phyloP scores from a whole-genome alignment of 2,329 filamentous ascomycete species.

The Fusarium pseudonygamai region DNA sequence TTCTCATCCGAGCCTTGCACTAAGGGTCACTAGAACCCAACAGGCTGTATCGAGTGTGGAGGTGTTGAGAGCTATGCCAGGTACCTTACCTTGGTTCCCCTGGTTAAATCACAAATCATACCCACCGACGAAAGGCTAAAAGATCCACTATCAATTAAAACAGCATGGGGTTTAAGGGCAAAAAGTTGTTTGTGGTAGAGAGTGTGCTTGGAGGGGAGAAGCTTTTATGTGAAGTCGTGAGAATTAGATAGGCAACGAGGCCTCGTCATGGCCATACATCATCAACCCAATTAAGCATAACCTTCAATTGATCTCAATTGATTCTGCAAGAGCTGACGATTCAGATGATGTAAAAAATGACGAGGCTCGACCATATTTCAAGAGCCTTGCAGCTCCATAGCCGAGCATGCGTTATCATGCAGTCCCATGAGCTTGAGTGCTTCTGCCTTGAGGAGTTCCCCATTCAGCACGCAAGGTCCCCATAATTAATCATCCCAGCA shows the following conservation, averaged over 20 bases:
- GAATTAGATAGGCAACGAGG: conserved; percentile 36
- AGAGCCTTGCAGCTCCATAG: conserved; percentile 39
- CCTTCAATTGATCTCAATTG: conserved; percentile 39
- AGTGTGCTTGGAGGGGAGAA: conserved; percentile 33
- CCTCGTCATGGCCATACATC: not conserved
- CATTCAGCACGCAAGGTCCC: conserved; percentile 11
- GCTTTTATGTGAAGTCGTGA: conserved; percentile 35
- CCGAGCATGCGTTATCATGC: conserved; percentile 40
- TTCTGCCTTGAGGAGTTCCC: conserved; percentile 42
- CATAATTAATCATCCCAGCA: conserved; percentile 21
- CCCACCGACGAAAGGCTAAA: conserved; percentile 26
- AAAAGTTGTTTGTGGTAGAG: conserved; percentile 31
- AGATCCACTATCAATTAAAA: conserved; percentile 34
- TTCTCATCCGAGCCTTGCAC: conserved; percentile 24
- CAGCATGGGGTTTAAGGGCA: conserved; percentile 31
- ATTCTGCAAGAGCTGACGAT: conserved; percentile 7
- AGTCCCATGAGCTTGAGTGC: conserved; percentile 37
- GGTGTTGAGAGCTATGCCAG: conserved; percentile 31
- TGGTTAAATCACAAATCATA: conserved; percentile 34
- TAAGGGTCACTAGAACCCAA: conserved; percentile 35
- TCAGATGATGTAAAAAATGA: conserved; percentile 25
- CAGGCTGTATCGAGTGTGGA: conserved; percentile 37
- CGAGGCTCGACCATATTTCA: conserved; percentile 20
- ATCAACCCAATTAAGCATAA: not conserved
- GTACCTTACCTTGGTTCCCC: conserved; percentile 39